Evolutionary conservation across 2,329 filamentous ascomycete genomes (phyloP), one percentile per base, ranked within the genome.

Genomic region (Colletotrichum sp.): DNA sequence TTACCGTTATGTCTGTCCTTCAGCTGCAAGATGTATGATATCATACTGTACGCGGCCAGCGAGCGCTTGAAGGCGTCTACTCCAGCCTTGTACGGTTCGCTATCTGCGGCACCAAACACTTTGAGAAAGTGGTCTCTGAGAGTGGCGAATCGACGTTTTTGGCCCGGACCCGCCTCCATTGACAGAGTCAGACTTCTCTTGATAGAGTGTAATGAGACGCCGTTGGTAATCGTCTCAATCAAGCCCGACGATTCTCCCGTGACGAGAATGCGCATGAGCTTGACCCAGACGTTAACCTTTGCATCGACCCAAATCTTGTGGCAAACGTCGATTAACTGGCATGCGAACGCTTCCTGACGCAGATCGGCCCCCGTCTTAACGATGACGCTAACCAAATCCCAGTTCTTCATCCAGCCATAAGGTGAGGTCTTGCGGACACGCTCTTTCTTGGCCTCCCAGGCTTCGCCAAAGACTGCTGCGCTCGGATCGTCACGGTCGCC

Each of bases 1-100:
- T 97, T 97, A 71, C 95, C 95, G 82, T 97, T 97, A 83, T 97
- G 95, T 15, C 95, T 90, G 81, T 97, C 95, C 83, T 97, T 97
- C 75, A 97, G 91, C 84, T 97, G 95, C 70, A 97, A 87, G 66
- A 97, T 88, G 82, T 97, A 97, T 73, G 93, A 95, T 77, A 97
- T 95, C 78, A 96, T 93, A 85, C 94, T 96, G 84, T 97, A 97
- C 8, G 94, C 95, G 8, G 95, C 95, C 32, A 97, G 89, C n/a
- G 93, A 95, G 68, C 93, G 90, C 79, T 94, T 94, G 83, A 97
- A 97, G 12, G 94, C 94, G 77, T 95, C 93, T 5, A 95, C 92
- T 16, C 94, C 94, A 2, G 91, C 92, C 76, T 88, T 90, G 82
- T 95, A 94, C 19, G 93, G 88, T 78, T 94, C 91, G 76, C 92